Conservation (phyloP, 805 yeast genomes). For the Yarrowia deformans region DNA sequence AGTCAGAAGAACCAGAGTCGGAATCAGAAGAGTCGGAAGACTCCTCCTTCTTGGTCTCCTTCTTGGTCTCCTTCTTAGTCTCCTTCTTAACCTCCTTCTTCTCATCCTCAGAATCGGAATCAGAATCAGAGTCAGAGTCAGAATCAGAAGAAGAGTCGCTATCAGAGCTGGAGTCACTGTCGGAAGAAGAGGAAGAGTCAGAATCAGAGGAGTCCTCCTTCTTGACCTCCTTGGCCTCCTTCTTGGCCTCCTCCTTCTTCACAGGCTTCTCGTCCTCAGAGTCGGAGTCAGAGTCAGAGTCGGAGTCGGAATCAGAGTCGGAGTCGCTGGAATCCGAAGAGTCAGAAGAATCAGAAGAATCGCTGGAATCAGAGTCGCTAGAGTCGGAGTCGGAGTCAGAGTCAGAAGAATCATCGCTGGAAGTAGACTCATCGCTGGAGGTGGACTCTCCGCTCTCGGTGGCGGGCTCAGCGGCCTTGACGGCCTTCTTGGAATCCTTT, state of each 20-base stretch:
- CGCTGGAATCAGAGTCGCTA: constrained; percentile 24
- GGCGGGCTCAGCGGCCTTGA: constrained; percentile 42
- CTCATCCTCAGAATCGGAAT: constrained; percentile 41
- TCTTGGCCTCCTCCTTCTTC: constrained; percentile 4
- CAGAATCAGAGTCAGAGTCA: constrained; percentile 43
- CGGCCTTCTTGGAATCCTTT: constrained; percentile 35
- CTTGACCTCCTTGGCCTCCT: constrained; percentile 7
- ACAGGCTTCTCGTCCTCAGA: constrained; percentile 26
- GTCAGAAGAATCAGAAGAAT: not conserved
- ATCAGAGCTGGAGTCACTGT: constrained; percentile 43
- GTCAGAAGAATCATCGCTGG: constrained; percentile 18
- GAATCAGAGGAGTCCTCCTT: constrained; percentile 34
- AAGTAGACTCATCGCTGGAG: constrained; percentile 34
- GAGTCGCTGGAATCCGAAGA: constrained; percentile 24
- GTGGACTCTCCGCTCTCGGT: constrained; percentile 46
- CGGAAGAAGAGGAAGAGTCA: constrained; percentile 23
- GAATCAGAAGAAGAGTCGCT: constrained; percentile 22
- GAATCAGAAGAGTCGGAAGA: constrained; percentile 41
- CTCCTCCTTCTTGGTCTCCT: constrained; percentile 23
- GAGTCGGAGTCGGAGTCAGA: constrained; percentile 21
- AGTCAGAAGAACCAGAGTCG: constrained; percentile 14
- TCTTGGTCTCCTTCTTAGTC: not conserved
- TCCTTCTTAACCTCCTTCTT: not conserved
- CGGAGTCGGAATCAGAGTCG: constrained; percentile 22
- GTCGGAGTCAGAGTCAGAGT: constrained; percentile 25